phyloP scores from a whole-genome alignment of 306 rosid species.

The Comarum palustre region DNA sequence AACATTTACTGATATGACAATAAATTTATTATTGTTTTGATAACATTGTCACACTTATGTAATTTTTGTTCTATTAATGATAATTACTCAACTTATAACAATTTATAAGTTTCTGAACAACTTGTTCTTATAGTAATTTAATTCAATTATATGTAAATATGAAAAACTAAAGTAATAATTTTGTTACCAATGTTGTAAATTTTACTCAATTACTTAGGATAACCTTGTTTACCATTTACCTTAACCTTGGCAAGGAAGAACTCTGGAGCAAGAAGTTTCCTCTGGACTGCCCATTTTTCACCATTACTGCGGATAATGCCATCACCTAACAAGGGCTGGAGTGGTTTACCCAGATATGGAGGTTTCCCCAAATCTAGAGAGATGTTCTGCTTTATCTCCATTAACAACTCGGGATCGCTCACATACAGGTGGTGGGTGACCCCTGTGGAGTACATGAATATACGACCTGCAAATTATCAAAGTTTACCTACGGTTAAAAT shows the following conservation, averaged over 20 bases:
- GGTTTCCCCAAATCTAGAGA: neutral
- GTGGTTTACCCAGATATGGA: neutral
- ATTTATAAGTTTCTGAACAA: too few relatives aligned
- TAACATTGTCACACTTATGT: too few relatives aligned
- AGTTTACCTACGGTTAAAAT: too few relatives aligned
- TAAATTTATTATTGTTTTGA: too few relatives aligned
- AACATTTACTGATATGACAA: too few relatives aligned
- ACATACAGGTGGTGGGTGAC: neutral
- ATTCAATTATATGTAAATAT: too few relatives aligned
- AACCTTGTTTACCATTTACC: neutral
- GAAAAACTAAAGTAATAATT: too few relatives aligned
- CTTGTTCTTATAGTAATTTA: too few relatives aligned
- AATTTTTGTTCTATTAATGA: too few relatives aligned
- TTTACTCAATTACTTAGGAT: too few relatives aligned
- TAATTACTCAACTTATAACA: too few relatives aligned
- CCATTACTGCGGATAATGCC: neutral
- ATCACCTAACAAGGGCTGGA: neutral
- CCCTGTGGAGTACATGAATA: slow-evolving; percentile 1
- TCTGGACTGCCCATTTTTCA: neutral
- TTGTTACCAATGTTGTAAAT: too few relatives aligned
- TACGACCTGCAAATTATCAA: neutral
- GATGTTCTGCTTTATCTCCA: neutral
- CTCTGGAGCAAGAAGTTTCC: neutral
- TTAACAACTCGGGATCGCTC: neutral
- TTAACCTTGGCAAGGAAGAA: neutral